phyloP scores from a whole-genome alignment of 306 rosid species.

The Prunus mume region DNA sequence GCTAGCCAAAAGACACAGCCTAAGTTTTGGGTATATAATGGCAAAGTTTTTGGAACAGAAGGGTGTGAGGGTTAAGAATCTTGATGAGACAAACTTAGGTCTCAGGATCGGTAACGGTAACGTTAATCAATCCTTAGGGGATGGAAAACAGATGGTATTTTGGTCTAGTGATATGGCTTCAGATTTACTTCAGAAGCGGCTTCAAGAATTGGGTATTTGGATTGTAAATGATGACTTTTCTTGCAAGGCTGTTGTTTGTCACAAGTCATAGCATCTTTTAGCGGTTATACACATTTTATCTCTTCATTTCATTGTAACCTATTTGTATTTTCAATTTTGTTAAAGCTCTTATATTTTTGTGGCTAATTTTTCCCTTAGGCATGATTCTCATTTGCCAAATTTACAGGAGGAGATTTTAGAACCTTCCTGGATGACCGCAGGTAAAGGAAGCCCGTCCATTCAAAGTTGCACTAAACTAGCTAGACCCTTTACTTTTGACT shows the following conservation, averaged over 20 bases:
- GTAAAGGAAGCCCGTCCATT: too few relatives aligned
- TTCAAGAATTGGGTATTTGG: slow-evolving; percentile 65
- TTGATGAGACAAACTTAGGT: slow-evolving; percentile 39
- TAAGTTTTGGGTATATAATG: slow-evolving; percentile 41
- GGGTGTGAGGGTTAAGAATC: slow-evolving; percentile 20
- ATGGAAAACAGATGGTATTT: slow-evolving; percentile 51
- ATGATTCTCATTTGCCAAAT: background rate
- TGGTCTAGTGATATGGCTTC: slow-evolving; percentile 50
- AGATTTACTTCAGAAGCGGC: slow-evolving; percentile 50
- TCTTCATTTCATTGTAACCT: background rate
- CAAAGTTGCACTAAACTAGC: too few relatives aligned
- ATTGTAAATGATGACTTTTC: slow-evolving; percentile 57
- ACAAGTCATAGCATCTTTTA: slow-evolving; percentile 43
- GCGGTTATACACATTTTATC: too few relatives aligned
- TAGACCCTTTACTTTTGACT: too few relatives aligned
- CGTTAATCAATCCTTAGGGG: slow-evolving; percentile 36
- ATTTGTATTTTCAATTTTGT: background rate
- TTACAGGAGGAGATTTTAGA: too few relatives aligned
- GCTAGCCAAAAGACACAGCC: slow-evolving; percentile 30
- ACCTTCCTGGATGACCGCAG: too few relatives aligned
- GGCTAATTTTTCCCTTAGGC: background rate
- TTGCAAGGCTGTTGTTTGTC: slow-evolving; percentile 83
- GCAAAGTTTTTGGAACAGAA: slow-evolving; percentile 34
- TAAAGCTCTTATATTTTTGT: background rate
- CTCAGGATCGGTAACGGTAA: slow-evolving; percentile 32